A percentile compares a stretch with the other conserved stretches of the same genome.
Evolutionary conservation across 148 eudicot species (phyloP).

Genomic region (Fagopyrum esculentum): DNA sequence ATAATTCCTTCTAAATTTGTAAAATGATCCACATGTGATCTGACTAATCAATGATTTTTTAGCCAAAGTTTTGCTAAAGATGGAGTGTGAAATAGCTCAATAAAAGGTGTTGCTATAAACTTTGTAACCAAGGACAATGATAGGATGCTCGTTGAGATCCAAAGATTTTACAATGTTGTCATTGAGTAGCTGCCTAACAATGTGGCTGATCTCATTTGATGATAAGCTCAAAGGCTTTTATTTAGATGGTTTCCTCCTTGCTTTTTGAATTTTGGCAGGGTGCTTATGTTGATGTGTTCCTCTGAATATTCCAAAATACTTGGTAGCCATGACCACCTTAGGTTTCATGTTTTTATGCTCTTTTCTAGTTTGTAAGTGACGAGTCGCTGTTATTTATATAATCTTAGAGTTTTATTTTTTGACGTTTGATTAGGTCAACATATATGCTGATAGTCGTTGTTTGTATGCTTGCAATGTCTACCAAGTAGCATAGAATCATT

Average conservation of each 20-base stretch:
- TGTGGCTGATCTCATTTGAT: slow-evolving; percentile 35
- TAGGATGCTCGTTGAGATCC: slow-evolving; percentile 41
- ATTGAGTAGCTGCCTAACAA: slow-evolving; percentile 40
- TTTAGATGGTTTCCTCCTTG: not conserved
- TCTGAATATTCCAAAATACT: not conserved
- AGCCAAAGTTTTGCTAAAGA: not conserved
- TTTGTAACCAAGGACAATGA: slow-evolving; percentile 36
- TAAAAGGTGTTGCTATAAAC: slow-evolving; percentile 42
- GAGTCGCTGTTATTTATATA: not conserved
- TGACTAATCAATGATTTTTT: not conserved
- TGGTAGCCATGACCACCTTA: not conserved
- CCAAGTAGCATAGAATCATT: too few species aligned
- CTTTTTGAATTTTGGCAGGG: not conserved
- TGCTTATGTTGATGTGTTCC: not conserved
- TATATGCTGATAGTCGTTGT: not conserved
- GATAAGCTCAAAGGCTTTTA: not conserved
- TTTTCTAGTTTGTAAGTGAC: not conserved
- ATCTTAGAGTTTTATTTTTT: not conserved
- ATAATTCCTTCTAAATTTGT: too few species aligned
- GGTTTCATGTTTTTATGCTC: not conserved
- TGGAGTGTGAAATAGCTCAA: not conserved
- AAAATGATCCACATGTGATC: too few species aligned
- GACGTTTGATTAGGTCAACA: not conserved
- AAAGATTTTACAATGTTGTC: slow-evolving; percentile 39
- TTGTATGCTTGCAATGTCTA: not conserved